Conservation (phyloP, 257 asterid species). For the Lavandula angustifolia region DNA sequence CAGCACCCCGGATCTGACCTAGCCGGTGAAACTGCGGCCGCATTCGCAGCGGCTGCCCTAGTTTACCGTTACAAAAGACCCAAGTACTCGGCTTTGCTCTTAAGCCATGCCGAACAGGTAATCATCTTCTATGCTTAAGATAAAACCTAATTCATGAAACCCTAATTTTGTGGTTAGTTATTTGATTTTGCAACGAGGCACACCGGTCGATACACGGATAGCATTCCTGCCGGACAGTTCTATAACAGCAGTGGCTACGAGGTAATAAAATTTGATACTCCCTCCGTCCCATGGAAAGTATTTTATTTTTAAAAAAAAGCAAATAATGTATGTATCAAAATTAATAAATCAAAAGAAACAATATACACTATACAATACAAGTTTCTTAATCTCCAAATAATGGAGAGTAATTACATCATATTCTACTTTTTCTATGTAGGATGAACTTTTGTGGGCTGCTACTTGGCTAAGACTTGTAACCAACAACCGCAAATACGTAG, state of each 20-base stretch:
- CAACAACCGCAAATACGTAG: conserved; percentile 22
- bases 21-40: conserved; percentile 61
- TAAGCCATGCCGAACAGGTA: too few relatives aligned
- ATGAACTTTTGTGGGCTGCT: conserved; percentile 67
- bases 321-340: too few relatives aligned
- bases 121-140: too few relatives aligned
- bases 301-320: too few relatives aligned
- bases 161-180: conserved; percentile 30
- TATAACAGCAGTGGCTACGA: conserved; percentile 55
- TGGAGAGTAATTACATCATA: too few relatives aligned
- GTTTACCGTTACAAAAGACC: too few relatives aligned
- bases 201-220: conserved; percentile 42
- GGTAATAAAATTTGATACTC: conserved; percentile 35
- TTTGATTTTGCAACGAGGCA: conserved; percentile 48
- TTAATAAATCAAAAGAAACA: too few relatives aligned
- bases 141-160: too few relatives aligned
- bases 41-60: conserved; percentile 47
- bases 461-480: conserved; percentile 57
- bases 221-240: conserved; percentile 45
- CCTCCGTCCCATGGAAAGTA: background rate
- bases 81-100: too few relatives aligned
- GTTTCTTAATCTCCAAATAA: too few relatives aligned
- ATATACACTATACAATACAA: too few relatives aligned
- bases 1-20: conserved; percentile 57
- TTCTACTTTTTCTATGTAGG: conserved; percentile 31